Conservation (phyloP, 139 green algal genomes). For the Diplosphaera chodatii region DNA sequence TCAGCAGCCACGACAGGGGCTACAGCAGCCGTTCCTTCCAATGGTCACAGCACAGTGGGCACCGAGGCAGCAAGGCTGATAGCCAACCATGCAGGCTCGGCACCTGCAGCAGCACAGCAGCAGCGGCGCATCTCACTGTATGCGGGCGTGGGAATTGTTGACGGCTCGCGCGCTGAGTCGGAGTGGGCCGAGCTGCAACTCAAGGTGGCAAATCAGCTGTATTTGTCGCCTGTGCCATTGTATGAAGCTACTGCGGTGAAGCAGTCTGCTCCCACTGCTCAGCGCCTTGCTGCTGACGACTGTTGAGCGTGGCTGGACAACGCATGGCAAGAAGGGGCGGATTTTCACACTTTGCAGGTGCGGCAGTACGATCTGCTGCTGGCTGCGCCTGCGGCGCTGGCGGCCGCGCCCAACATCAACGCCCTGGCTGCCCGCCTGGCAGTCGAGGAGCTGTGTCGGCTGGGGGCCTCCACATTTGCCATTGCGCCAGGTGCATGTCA, state of each 20-base stretch:
- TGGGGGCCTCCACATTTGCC: conserved; percentile 81
- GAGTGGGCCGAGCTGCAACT: conserved; percentile 96
- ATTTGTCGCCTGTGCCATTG: too few species aligned
- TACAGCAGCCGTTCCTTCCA: too few species aligned
- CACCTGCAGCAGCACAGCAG: background rate
- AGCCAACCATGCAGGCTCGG: too few species aligned
- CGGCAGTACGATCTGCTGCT: conserved; percentile 60
- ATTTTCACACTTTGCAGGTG: conserved; percentile 8
- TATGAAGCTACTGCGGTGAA: too few species aligned
- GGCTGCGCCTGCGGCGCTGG: conserved; percentile 26
- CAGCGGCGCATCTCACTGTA: conserved; percentile 59
- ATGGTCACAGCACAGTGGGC: too few species aligned
- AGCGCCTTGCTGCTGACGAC: too few species aligned
- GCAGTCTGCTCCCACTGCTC: too few species aligned
- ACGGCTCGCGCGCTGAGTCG: conserved; percentile 51
- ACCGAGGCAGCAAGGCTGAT: too few species aligned
- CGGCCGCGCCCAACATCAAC: conserved; percentile 61
- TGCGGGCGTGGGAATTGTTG: conserved; percentile 94
- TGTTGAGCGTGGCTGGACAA: too few species aligned
- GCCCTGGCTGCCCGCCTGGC: conserved; percentile 60
- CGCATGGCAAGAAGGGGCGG: too few species aligned
- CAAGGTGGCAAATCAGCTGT: conserved; percentile 67
- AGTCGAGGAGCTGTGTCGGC: conserved; percentile 85
- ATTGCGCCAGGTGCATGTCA: conserved; percentile 89
- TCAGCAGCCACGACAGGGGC: background rate